Evolutionary conservation across 805 yeast genomes (phyloP).

Genomic region (Lachancea lanzarotensis): DNA sequence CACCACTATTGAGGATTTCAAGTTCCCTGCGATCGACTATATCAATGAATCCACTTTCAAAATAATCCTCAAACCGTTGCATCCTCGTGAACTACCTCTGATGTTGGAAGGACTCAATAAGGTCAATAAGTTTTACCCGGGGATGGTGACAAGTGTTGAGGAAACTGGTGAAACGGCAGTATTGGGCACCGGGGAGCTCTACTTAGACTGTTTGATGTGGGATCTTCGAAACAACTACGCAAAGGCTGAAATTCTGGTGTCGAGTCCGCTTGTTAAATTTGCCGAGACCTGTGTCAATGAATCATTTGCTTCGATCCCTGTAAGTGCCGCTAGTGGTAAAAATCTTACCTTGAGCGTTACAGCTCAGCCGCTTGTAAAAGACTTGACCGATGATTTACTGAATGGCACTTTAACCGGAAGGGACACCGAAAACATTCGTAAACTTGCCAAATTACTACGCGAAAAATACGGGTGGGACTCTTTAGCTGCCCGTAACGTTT

Average conservation of each 20-base stretch:
- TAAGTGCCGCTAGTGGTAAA: slow-evolving; percentile 45
- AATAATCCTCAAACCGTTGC: slow-evolving; percentile 74
- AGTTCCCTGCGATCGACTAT: slow-evolving; percentile 36
- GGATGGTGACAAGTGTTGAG: slow-evolving; percentile 64
- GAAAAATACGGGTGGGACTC: slow-evolving; percentile 72
- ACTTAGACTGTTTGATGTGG: slow-evolving; percentile 74
- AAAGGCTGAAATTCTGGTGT: slow-evolving; percentile 65
- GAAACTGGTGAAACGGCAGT: slow-evolving; percentile 84
- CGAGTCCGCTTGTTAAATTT: slow-evolving; percentile 77
- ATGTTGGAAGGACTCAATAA: slow-evolving; percentile 63
- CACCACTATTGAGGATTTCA: slow-evolving; percentile 15
- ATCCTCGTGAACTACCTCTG: slow-evolving; percentile 72
- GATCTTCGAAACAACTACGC: slow-evolving; percentile 64
- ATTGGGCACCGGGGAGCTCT: slow-evolving; percentile 80
- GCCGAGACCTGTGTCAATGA: slow-evolving; percentile 66
- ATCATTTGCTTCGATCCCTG: slow-evolving; percentile 62
- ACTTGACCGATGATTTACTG: slow-evolving; percentile 35
- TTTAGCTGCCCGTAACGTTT: slow-evolving; percentile 70
- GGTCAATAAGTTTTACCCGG: slow-evolving; percentile 56
- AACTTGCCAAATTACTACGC: slow-evolving; percentile 49
- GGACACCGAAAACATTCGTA: slow-evolving; percentile 36
- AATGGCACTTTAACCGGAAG: slow-evolving; percentile 41
- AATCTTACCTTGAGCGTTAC: slow-evolving; percentile 56
- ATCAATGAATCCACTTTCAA: slow-evolving; percentile 59
- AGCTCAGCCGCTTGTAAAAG: slow-evolving; percentile 65